A percentile compares a stretch with the other conserved stretches of the same genome.
phyloP scores from a whole-genome alignment of 2,329 filamentous ascomycete species.

The Oidium heveae region DNA sequence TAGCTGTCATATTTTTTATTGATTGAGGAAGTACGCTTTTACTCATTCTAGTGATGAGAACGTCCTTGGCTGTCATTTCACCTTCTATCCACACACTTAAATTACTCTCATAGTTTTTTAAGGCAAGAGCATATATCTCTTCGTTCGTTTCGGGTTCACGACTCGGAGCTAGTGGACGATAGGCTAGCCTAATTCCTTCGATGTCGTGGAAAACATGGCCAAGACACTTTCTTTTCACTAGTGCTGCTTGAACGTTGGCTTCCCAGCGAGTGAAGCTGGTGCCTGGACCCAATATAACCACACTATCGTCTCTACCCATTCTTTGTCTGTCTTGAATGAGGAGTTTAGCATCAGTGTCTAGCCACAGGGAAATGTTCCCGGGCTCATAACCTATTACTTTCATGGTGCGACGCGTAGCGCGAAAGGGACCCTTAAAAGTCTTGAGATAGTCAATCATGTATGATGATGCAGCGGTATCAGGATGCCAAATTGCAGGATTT shows the following conservation, averaged over 20 bases:
- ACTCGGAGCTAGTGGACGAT: background rate
- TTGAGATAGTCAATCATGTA: no score
- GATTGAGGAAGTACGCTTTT: background rate
- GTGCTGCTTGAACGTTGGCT: background rate
- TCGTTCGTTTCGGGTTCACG: background rate
- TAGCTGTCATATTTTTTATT: no score
- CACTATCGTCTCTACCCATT: background rate
- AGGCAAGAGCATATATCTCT: background rate
- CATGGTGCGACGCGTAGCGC: no score
- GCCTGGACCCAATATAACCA: background rate
- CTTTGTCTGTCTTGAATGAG: background rate
- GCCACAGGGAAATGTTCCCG: background rate
- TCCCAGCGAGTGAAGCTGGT: background rate
- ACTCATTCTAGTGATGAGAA: background rate
- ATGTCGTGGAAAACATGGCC: background rate
- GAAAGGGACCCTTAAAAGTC: no score
- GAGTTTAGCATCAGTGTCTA: background rate
- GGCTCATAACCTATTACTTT: background rate
- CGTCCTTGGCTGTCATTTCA: background rate
- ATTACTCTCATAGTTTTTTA: background rate
- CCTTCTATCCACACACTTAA: background rate
- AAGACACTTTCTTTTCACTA: background rate
- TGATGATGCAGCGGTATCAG: no score
- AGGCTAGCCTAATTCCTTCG: no score
- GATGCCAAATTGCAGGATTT: no score